These are phyloP conservation scores for Cladobotryum protrusum DNA, from an alignment of 2,329 filamentous ascomycete genomes.

Conservation along the genomic window DNA sequence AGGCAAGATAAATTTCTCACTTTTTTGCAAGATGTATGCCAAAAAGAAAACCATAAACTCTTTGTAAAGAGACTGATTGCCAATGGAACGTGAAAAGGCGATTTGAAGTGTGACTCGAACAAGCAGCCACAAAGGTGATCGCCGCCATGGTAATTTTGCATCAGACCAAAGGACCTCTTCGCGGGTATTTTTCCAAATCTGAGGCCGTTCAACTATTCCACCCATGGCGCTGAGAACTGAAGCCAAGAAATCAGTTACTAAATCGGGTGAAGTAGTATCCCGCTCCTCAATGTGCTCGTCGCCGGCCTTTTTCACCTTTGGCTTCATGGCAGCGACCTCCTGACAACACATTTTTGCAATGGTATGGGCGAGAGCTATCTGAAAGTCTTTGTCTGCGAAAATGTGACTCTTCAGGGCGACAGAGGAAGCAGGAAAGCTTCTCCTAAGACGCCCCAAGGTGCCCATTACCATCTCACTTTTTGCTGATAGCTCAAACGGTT, in stretches of 20 bases:
- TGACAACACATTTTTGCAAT: slow-evolving; percentile 25
- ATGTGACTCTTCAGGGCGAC: too few species aligned
- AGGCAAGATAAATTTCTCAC: slow-evolving; percentile 10
- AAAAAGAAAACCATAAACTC: slow-evolving; percentile 43
- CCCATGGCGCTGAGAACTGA: slow-evolving; percentile 35
- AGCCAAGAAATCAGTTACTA: slow-evolving; percentile 44
- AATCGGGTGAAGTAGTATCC: slow-evolving; percentile 43
- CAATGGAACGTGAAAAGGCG: neutral
- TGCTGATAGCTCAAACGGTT: too few species aligned
- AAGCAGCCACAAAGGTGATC: slow-evolving; percentile 34
- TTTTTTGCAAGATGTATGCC: slow-evolving; percentile 26
- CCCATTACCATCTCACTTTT: too few species aligned
- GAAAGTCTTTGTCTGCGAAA: too few species aligned
- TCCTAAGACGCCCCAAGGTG: too few species aligned
- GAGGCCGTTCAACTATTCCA: neutral
- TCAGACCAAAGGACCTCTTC: slow-evolving; percentile 45
- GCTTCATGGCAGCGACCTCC: slow-evolving; percentile 11
- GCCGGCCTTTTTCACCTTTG: neutral
- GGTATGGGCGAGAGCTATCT: slow-evolving; percentile 1
- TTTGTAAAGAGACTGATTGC: slow-evolving; percentile 40
- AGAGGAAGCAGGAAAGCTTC: too few species aligned
- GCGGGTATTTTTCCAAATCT: slow-evolving; percentile 46
- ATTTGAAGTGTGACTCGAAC: slow-evolving; percentile 11
- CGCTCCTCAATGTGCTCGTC: slow-evolving; percentile 31
- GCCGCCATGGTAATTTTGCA: slow-evolving; percentile 33